Base-by-base conservation (phyloP, 371 early-diverging fungal species). In the Lichtheimia corymbifera region DNA sequence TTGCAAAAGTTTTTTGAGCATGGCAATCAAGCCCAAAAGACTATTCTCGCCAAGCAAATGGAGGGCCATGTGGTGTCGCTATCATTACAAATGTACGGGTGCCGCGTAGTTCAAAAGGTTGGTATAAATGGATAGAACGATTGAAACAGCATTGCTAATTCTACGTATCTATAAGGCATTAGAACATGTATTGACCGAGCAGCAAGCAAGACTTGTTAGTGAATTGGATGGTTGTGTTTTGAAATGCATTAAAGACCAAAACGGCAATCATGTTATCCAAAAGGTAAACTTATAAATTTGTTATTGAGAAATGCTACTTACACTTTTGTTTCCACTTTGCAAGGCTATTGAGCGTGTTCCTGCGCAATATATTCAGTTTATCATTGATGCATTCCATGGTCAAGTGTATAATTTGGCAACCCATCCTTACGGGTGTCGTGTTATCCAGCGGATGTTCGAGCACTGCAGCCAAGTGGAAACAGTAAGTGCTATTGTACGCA, bases 221-320 rank as follows among this genome's bases (percentile, higher is more conserved):
- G 99, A 99, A 71, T 79, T 99, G 43, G 94, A 96, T 62, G 97
- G 95, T 1, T 88, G 95, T 73, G 93, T 99, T 1, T 81, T 99
- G 35, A 96, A 95, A 69, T 96, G 99, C 59, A 97, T 99, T 63
- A 98, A 97, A 78, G 99, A 99, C 81, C 99, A 99, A 76, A 99
- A 99, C 73, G 99, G 99, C 50, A 99, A 99, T 77, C 99, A 99
- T 69, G 99, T 99, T 15, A 95, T 99, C 64, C 99, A 99, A 78
- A 99, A 99, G 78, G 63, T 61, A 61, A 53, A 1, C 12, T 6
- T 52, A 1, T 43, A 15, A 7, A 2, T 1, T 20, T n/a, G 14
- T 27, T 50, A 27, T 18, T 14, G 28, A 12, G 20, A 18, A 17
- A 17, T 6, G 25, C 28, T 22, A 7, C 20, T 40, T 42, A 15